Base-by-base conservation (phyloP, 2,329 filamentous ascomycete species). In the Alternaria gaisen region DNA sequence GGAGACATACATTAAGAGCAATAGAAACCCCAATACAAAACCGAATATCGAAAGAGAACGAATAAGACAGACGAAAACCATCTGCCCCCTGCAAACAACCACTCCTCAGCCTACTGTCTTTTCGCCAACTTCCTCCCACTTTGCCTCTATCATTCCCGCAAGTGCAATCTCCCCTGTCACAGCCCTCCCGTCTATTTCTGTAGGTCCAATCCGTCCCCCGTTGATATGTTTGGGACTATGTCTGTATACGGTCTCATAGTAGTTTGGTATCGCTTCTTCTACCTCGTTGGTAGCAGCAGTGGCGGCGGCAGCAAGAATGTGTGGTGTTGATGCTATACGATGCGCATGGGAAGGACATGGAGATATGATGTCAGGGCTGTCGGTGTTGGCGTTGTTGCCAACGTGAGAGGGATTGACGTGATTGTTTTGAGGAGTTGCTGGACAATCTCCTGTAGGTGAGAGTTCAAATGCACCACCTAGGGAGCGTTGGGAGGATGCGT, bases 191-290 rank as follows among this genome's bases (percentile, higher is more conserved):
- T 52, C 50, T 22, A 52, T 52, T 26, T 52, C 50, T n/a, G 26
- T 30, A 9, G 50, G 50, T 10, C 36, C 22, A 6, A 22, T 36
- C 10, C 30, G 18, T 12, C 28, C 22, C 26, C 26, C 51, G 24
- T 53, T 53, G 26, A 53, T 30, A 24, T 53, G 51, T 7, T 32
- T 32, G 24, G 38, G 26, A 32, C 18, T n/a, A 6, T 26, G 38
- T 30, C 38, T 53, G 22, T 42, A 51, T 43, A 61, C 43, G 3
- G 30, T 43, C 18, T 61, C 59, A 20, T 46, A 61, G 32, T 61
- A 61, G 22, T 43, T 61, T 14, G 56, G 56, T 40, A 54, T 46
- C 42, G 16, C 46, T 32, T 20, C 28, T 30, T 32, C 44, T 18
- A 12, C 16, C 7, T n/a, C 41, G 11, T 16, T 26, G n/a, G 18